A percentile compares a stretch with the other conserved stretches of the same genome.
phyloP scores from a whole-genome alignment of 768 basidiomycete species.

The Ramaria rubella region DNA sequence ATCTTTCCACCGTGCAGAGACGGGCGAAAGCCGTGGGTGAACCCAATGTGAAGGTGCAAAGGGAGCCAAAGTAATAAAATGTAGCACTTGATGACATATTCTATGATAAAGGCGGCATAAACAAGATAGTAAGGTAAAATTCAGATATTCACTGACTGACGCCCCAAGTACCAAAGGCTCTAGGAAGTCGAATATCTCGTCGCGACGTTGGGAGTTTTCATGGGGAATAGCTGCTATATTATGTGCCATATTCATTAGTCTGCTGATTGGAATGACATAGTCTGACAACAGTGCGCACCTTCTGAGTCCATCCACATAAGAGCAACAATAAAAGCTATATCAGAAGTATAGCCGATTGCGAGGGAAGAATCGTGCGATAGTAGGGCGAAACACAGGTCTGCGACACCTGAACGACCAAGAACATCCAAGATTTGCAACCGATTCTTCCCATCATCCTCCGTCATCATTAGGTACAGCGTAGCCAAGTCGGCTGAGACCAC shows the following conservation, averaged over 20 bases:
- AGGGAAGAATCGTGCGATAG: background rate
- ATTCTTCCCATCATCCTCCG: slow-evolving; percentile 8
- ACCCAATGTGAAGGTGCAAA: background rate
- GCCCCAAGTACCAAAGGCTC: background rate
- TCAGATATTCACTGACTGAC: background rate
- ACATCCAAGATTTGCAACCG: background rate
- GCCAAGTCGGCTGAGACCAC: background rate
- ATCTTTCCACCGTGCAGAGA: slow-evolving; percentile 4
- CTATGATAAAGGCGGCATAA: background rate
- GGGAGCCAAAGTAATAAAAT: slow-evolving; percentile 1
- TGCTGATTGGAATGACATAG: background rate
- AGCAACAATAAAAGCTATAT: background rate
- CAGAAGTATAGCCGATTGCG: background rate
- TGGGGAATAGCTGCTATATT: background rate
- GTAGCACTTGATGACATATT: background rate
- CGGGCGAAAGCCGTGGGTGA: background rate
- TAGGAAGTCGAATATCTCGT: background rate
- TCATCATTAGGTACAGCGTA: slow-evolving; percentile 1
- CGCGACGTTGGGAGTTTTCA: background rate
- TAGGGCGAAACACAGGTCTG: background rate
- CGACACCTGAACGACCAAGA: background rate
- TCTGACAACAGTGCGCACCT: background rate
- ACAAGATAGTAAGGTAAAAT: background rate
- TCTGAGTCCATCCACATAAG: slow-evolving; percentile 4
- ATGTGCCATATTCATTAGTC: background rate